Conservation (phyloP, 2,329 filamentous ascomycete genomes). For the Rhinocladiella similis region DNA sequence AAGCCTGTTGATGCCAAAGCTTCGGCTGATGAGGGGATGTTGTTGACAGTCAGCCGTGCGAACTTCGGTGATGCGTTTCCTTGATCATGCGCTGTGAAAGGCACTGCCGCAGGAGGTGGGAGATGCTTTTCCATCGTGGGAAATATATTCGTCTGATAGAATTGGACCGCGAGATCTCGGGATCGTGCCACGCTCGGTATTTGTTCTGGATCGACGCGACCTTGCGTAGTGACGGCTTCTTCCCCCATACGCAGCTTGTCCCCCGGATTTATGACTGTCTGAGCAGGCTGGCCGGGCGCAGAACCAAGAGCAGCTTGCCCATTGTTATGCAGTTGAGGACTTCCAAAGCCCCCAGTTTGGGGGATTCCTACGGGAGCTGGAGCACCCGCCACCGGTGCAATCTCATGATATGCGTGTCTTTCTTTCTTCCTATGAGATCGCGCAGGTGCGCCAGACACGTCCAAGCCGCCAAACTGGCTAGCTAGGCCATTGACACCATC, state of each 20-base stretch:
- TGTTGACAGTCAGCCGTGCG: slow-evolving; percentile 87
- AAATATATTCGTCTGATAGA: slow-evolving; percentile 85
- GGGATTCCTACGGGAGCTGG: slow-evolving; percentile 17
- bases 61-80: slow-evolving; percentile 96
- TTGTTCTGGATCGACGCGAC: slow-evolving; percentile 83
- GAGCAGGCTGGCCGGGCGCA: slow-evolving; percentile 28
- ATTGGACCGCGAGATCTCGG: slow-evolving; percentile 76
- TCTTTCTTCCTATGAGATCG: slow-evolving; percentile 80
- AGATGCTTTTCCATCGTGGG: slow-evolving; percentile 94
- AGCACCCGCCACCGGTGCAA: slow-evolving; percentile 68
- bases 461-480: slow-evolving; percentile 77
- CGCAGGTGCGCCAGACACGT: slow-evolving; percentile 55
- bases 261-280: slow-evolving; percentile 21
- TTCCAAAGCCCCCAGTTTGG: slow-evolving; percentile 1
- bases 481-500: slow-evolving; percentile 37
- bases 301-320: slow-evolving; percentile 41
- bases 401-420: slow-evolving; percentile 84
- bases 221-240: slow-evolving; percentile 64
- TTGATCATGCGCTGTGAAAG: slow-evolving; percentile 93
- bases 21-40: slow-evolving; percentile 81
- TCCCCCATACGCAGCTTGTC: slow-evolving; percentile 42
- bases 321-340: slow-evolving; percentile 27
- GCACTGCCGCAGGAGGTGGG: slow-evolving; percentile 81
- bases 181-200: slow-evolving; percentile 87
- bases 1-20: slow-evolving; percentile 77